Evolutionary conservation across 306 rosid species (phyloP), one percentile per base, ranked within the genome.

Genomic region (Cucurbita ficifolia): DNA sequence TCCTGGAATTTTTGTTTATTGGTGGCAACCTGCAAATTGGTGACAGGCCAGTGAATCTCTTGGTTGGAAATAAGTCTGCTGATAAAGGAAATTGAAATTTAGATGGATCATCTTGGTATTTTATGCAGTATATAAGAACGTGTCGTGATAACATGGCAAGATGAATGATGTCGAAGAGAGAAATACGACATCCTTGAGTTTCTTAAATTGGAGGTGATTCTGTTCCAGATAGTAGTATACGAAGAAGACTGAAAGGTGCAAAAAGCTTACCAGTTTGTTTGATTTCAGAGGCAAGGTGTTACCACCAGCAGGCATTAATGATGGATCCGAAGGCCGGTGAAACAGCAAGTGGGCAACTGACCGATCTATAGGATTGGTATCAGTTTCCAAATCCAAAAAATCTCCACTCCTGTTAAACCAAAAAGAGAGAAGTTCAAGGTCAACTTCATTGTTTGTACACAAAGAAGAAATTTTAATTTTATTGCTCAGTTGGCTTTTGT

Each of bases 331-430:
- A 40, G 97, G 96, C 77, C 90, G 85, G 82, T 91, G 97, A 83
- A 91, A 91, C 76, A 91, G 76, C 71, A 91, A 81, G 79, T 91
- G 96, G n/a, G 96, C 97, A 70, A 91, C 84, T 45, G 97, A 88
- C 79, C 97, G 89, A 75, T 91, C 97, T 24, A 91, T 88, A 18
- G 97, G 97, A 75, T 91, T 91, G 43, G 97, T 91, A 79, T 87
- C 83, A 43, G 90, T 87, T 83, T 91, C 97, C 55, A 91, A 76
- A 75, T 85, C 96, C 82, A 87, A 43, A 62, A 91, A 84, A 33
- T 86, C 85, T 22, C 82, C 48, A 80, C 88, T 86, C 86, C 96
- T 88, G 89, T 63, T 17, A 43, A 70, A 78, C 56, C 50, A 2
- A 38, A 38, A 39, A 61, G 36, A 13, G 19, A 18, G 19, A 65